Evolutionary conservation across 2,329 filamentous ascomycete species (phyloP).

Genomic region (Fusarium sarcochroum): DNA sequence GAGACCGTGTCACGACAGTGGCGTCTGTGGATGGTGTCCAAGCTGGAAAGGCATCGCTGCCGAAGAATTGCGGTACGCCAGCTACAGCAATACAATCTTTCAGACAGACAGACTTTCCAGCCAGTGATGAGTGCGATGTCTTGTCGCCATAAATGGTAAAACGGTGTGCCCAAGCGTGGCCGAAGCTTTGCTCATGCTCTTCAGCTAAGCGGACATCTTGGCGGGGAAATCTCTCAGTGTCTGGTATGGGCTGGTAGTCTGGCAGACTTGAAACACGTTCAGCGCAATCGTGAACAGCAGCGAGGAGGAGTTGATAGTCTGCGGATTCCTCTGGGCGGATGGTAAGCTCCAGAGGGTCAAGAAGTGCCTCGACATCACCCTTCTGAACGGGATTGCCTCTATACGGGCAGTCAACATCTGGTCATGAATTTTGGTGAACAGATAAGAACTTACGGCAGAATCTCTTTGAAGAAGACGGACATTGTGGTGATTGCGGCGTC

Average conservation of each 20-base stretch:
- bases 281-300: conserved; percentile 66
- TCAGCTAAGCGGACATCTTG: conserved; percentile 58
- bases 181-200: conserved; percentile 58
- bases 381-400: conserved; percentile 58
- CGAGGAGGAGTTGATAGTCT: conserved; percentile 64
- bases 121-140: conserved; percentile 42
- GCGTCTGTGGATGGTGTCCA: conserved; percentile 69
- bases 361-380: conserved; percentile 56
- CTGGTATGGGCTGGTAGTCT: conserved; percentile 61
- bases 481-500: conserved; percentile 38
- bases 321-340: conserved; percentile 55
- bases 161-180: conserved; percentile 66
- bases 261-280: conserved; percentile 59
- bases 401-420: neutral
- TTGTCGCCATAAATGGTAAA: conserved; percentile 58
- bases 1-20: conserved; percentile 64
- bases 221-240: conserved; percentile 61
- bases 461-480: conserved; percentile 59
- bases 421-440: too few species aligned
- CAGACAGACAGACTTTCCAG: conserved; percentile 62
- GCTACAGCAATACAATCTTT: conserved; percentile 70
- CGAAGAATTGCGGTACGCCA: conserved; percentile 66
- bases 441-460: conserved; percentile 47
- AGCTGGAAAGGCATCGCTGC: conserved; percentile 63
- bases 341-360: conserved; percentile 55